Evolutionary conservation across 2,329 filamentous ascomycete genomes (phyloP).

Genomic region (Epichloe baconii): DNA sequence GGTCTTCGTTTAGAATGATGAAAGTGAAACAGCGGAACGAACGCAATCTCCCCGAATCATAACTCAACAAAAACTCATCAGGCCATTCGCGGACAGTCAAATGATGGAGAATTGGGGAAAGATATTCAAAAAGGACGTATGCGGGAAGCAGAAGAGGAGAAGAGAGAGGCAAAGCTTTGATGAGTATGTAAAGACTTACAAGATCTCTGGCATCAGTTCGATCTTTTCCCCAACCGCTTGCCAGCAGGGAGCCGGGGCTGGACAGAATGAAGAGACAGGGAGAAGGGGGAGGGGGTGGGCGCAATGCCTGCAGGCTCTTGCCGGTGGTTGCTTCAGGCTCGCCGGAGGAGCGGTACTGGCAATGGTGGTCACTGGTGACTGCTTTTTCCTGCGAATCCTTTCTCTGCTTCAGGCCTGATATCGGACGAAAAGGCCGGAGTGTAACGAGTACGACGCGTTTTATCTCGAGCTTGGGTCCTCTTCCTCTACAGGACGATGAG

Average conservation of each 20-base stretch:
- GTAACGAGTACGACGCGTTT: not conserved
- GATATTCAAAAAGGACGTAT: not conserved
- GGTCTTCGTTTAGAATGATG: not conserved
- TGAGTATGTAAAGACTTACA: conserved; percentile 1
- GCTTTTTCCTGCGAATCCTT: not conserved
- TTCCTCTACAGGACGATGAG: not conserved
- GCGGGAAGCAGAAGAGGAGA: not conserved
- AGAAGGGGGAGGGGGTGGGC: not conserved
- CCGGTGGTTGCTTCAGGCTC: not conserved
- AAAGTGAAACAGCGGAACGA: not conserved
- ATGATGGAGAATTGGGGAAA: not conserved
- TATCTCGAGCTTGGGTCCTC: not conserved
- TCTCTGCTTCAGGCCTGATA: not conserved
- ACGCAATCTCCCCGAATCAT: not conserved
- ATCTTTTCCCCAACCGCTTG: conserved; percentile 7
- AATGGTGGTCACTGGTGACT: not conserved
- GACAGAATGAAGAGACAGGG: conserved; percentile 1
- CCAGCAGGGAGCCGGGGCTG: not conserved
- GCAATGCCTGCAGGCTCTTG: not conserved
- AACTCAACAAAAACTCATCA: not conserved
- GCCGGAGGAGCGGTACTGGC: not conserved
- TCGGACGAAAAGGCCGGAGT: not conserved
- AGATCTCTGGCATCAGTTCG: conserved; percentile 9
- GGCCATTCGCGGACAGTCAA: not conserved
- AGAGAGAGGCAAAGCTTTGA: not conserved